Base-by-base conservation (phyloP, 345 rosid genomes). In the Isatis tinctoria region DNA sequence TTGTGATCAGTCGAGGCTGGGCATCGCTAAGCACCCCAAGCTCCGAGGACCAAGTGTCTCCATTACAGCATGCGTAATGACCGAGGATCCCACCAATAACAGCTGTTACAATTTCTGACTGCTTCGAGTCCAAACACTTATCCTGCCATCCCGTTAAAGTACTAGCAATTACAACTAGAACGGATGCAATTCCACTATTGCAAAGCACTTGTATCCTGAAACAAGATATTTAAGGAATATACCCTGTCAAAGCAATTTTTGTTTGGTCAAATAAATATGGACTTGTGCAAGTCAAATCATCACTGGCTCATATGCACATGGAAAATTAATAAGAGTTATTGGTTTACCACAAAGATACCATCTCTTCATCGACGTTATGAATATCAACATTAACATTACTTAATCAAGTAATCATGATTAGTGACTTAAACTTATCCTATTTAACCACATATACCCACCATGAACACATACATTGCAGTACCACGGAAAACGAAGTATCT, bases 11-110 rank as follows among this genome's bases (percentile, higher is more conserved):
- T 45, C 90, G 93, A 17, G 99, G 99, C 54, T 92, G 97, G 4
- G 86, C 84, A 60, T 90, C 85, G 51, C 97, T 95, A 51, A 95
- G 99, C 53, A 91, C 86, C 61, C 99, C 99, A 40, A 95, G 90
- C 88, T 95, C 99, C 0, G 99, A 95, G 69, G 99, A 95, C 99
- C 97, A 95, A 18, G 99, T 95, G 70, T 95, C 99, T 27, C 99
- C 97, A 62, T 90, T 95, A 81, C 86, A 86, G 69, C 96, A 95
- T 9, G 85, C 85, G 70, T 95, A 95, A 28, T 95, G 99, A 75
- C 99, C 99, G 4, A 95, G 83, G 53, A 95, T 75, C 65, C 96
- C 99, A 62, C 97, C 99, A 27, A 91, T 80, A 17, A 95, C 87
- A 52, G 89, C 74, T 1, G 97, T 92, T 33, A 83, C 28, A 17